A percentile compares a stretch with the other conserved stretches of the same genome.
Evolutionary conservation across 345 rosid genomes (phyloP).

Genomic region (Salix koriyanagi): DNA sequence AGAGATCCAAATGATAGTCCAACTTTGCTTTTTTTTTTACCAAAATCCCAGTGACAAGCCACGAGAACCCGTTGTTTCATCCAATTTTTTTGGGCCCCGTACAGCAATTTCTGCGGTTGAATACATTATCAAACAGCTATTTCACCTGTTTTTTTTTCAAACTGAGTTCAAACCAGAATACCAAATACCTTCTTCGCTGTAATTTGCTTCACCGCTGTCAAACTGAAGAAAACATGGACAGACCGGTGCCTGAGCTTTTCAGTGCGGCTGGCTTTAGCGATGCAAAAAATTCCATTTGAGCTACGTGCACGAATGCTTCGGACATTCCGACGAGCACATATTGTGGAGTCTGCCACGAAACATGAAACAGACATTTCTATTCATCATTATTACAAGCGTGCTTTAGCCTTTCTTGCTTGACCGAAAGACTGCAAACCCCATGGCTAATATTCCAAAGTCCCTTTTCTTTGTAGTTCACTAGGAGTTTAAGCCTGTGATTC

Average conservation of each 20-base stretch:
- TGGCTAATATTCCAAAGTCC: slow-evolving; percentile 23
- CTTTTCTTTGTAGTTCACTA: slow-evolving; percentile 30
- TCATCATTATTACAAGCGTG: neutral
- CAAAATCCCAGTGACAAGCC: too few relatives aligned
- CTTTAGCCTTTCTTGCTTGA: slow-evolving; percentile 31
- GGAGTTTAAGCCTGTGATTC: slow-evolving; percentile 23
- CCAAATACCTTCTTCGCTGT: too few relatives aligned
- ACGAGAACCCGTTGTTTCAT: too few relatives aligned
- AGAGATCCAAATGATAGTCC: too few relatives aligned
- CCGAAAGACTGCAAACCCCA: slow-evolving; percentile 25
- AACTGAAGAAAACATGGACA: slow-evolving; percentile 33
- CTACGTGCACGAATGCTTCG: slow-evolving; percentile 29
- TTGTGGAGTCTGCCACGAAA: slow-evolving; percentile 44
- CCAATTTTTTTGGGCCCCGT: too few relatives aligned
- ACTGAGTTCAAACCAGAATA: too few relatives aligned
- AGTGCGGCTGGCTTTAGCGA: slow-evolving; percentile 33
- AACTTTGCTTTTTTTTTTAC: too few relatives aligned
- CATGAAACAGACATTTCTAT: slow-evolving; percentile 27
- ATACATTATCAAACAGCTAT: too few relatives aligned
- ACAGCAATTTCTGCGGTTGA: too few relatives aligned
- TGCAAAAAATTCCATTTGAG: slow-evolving; percentile 37
- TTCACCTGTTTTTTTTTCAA: too few relatives aligned
- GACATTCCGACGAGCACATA: slow-evolving; percentile 32
- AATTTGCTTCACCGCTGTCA: slow-evolving; percentile 29
- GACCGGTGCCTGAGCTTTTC: slow-evolving; percentile 32